Conservation (phyloP, 2,329 filamentous ascomycete genomes). For the Pseudodiploospora longispora region DNA sequence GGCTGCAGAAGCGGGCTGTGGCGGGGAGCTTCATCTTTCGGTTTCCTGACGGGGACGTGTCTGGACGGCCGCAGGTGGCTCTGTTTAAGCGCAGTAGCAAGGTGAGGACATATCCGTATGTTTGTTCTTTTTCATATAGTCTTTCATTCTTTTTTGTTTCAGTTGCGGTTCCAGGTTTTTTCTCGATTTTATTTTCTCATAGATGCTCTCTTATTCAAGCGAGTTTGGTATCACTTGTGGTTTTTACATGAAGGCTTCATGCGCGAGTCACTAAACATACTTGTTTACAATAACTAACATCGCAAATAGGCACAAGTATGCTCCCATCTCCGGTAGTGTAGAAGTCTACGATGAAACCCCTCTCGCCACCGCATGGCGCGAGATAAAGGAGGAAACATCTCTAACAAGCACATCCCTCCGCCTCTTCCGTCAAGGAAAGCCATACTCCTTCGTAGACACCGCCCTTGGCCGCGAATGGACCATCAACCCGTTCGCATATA, state of each 20-base stretch:
- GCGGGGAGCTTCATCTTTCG: conserved; percentile 46
- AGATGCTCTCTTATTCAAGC: no score
- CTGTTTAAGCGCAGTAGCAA: conserved; percentile 54
- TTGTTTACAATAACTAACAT: no score
- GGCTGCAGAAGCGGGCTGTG: conserved; percentile 28
- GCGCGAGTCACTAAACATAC: no score
- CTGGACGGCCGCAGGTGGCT: conserved; percentile 41
- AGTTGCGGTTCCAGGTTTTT: no score
- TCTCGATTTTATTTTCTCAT: neutral
- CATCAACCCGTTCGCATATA: conserved; percentile 54
- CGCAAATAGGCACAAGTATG: conserved; percentile 42
- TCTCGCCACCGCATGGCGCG: conserved; percentile 51
- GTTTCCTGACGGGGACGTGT: conserved; percentile 25
- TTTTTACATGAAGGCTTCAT: no score
- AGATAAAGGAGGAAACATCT: conserved; percentile 54
- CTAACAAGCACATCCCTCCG: conserved; percentile 38
- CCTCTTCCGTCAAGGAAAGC: conserved; percentile 49
- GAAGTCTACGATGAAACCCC: conserved; percentile 44
- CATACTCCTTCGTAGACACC: conserved; percentile 48
- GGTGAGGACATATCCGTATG: conserved; percentile 52
- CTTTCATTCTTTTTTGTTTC: neutral
- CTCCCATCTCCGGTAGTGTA: conserved; percentile 55
- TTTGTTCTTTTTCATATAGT: conserved; percentile 4
- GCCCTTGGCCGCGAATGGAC: conserved; percentile 50
- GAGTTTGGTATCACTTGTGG: no score